Base-by-base conservation (phyloP, 2,329 filamentous ascomycete species). In the Alternaria alternata region DNA sequence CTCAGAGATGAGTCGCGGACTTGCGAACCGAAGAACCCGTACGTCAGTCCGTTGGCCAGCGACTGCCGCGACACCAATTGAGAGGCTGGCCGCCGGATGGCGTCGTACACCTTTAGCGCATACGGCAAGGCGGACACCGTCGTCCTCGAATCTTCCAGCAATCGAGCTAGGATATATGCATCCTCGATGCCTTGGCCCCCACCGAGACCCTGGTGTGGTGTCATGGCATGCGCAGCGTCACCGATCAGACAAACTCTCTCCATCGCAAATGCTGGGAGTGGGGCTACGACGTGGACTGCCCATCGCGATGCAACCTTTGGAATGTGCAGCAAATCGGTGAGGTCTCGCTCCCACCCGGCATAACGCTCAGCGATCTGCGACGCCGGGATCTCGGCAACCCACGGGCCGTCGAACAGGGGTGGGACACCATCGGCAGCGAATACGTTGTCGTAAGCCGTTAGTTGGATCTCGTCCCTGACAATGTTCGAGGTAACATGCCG, bases 141-240 rank as follows among this genome's bases (percentile, higher is more conserved):
- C n/a, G 18, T 39, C n/a, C 14, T 18, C n/a, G 38, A 7, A 18
- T 20, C n/a, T 16, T 18, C 38, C 9, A 39, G 38, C 18, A 39
- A 39, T n/a, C 38, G 38, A 39, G 38, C 38, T 11, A 39, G 38
- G n/a, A 39, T 39, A 9, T 39, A 38, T 38, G 18, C 48, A 51
- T 41, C 48, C 26, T 51, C 34, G 7, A 39, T 24, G 9, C 12
- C 34, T 26, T 51, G 48, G 16, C 20, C 14, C 18, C 14, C 48
- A 12, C 34, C 48, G 5, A 28, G 48, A 7, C 48, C 48, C 18
- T 41, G 34, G 22, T 51, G 48, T 39, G 48, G 34, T n/a, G 34
- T 39, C 48, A 51, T 51, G 16, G 22, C 48, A 9, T 51, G 22
- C 14, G 48, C 48, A 26, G 48, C 48, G 14, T 51, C 48, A 26